Evolutionary conservation across 78 protist genomes (phyloP).

Genomic region (Cavenderia fasciculata): DNA sequence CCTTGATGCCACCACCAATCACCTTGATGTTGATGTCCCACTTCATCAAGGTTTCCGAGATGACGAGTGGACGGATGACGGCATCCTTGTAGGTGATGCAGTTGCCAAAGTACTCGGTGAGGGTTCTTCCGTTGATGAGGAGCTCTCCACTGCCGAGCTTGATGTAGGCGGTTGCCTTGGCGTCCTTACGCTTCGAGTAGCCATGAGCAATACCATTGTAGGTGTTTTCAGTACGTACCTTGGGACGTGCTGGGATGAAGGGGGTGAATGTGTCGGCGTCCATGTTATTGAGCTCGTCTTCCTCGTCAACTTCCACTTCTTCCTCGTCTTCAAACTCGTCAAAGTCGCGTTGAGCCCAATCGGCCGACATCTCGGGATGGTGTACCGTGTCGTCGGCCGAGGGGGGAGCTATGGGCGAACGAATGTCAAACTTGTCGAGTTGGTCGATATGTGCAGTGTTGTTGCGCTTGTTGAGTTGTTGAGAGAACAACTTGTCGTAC

Average conservation of each 20-base stretch:
- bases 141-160: constrained; percentile 43
- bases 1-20: constrained; percentile 73
- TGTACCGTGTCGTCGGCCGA: constrained; percentile 4
- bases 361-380: background rate
- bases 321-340: background rate
- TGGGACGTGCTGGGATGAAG: constrained; percentile 30
- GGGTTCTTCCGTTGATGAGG: constrained; percentile 33
- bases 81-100: constrained; percentile 27
- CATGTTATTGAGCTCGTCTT: background rate
- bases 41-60: constrained; percentile 57
- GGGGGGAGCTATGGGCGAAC: constrained; percentile 7
- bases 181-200: constrained; percentile 61
- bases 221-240: background rate
- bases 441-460: too few relatives aligned
- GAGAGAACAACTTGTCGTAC: too few relatives aligned
- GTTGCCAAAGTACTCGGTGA: constrained; percentile 60
- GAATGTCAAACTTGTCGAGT: background rate
- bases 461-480: too few relatives aligned
- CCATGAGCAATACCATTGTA: constrained; percentile 31
- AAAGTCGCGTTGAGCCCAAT: background rate
- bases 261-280: constrained; percentile 8
- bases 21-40: constrained; percentile 28
- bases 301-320: background rate
- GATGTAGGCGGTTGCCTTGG: constrained; percentile 25
- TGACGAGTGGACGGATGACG: constrained; percentile 58